phyloP scores from a whole-genome alignment of 371 early-diverging fungal species.

The Funneliformis caledonium region DNA sequence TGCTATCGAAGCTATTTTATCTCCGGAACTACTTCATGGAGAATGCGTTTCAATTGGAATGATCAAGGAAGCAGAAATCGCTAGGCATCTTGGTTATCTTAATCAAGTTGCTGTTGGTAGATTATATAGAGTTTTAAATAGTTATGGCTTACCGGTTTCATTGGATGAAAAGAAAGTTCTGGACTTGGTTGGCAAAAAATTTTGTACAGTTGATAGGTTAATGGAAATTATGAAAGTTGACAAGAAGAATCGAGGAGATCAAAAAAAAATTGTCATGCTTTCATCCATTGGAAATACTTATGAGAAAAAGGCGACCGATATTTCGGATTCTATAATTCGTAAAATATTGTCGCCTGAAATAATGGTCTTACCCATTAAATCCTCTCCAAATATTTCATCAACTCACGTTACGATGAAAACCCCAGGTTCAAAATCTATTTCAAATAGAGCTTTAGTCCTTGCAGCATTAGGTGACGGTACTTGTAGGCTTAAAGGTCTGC shows the following conservation, averaged over 20 bases:
- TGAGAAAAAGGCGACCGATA: constrained; percentile 81
- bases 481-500: constrained; percentile 82
- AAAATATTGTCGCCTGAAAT: constrained; percentile 83
- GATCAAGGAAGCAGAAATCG: constrained; percentile 93
- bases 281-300: constrained; percentile 82
- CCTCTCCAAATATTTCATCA: constrained; percentile 44
- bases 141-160: constrained; percentile 87
- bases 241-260: constrained; percentile 93
- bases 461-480: constrained; percentile 90
- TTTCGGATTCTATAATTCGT: constrained; percentile 82
- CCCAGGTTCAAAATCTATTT: constrained; percentile 96
- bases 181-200: constrained; percentile 65
- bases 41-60: constrained; percentile 96
- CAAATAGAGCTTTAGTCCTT: constrained; percentile 92
- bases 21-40: constrained; percentile 92
- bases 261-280: constrained; percentile 93
- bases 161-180: constrained; percentile 79
- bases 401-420: constrained; percentile 72
- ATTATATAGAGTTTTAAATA: constrained; percentile 81
- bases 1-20: constrained; percentile 92
- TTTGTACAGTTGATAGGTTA: constrained; percentile 78
- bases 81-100: constrained; percentile 86
- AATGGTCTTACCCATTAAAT: constrained; percentile 57
- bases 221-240: constrained; percentile 93
- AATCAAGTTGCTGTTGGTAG: constrained; percentile 91